These are phyloP conservation scores for Kluyveromyces wickerhamii DNA, from an alignment of 805 yeast genomes.

Conservation along the genomic window DNA sequence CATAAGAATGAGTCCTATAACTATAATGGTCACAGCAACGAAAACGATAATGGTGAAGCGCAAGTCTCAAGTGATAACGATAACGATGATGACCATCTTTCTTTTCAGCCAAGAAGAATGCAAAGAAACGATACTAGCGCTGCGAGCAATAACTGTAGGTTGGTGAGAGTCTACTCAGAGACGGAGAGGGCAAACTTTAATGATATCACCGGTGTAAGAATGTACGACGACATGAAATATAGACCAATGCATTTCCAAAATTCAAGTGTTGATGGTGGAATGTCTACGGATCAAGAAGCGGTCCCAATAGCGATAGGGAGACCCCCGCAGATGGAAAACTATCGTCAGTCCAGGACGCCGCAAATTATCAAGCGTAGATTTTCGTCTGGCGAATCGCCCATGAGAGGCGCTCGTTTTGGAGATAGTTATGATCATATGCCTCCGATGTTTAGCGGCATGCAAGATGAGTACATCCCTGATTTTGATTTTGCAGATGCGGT, in stretches of 20 bases:
- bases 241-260: constrained; percentile 31
- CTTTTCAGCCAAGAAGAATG: constrained; percentile 3
- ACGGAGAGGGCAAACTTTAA: constrained; percentile 56
- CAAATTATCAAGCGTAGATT: constrained; percentile 3
- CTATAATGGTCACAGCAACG: background rate
- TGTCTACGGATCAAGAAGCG: constrained; percentile 6
- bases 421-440: background rate
- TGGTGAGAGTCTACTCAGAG: constrained; percentile 56
- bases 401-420: background rate
- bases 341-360: background rate
- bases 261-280: constrained; percentile 2
- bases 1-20: constrained; percentile 3
- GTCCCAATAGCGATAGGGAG: background rate
- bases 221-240: constrained; percentile 45
- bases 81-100: constrained; percentile 3
- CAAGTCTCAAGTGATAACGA: background rate
- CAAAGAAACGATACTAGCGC: background rate
- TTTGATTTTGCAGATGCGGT: constrained; percentile 48
- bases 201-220: constrained; percentile 43
- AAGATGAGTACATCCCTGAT: constrained; percentile 73
- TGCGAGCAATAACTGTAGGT: constrained; percentile 12
- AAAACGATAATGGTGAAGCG: background rate
- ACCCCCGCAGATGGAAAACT: background rate
- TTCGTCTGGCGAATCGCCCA: constrained; percentile 4
- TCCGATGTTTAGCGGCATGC: constrained; percentile 37